Evolutionary conservation across 108 stramenopile species (phyloP).

Genomic region (Pseudonitzschia delicatissima): DNA sequence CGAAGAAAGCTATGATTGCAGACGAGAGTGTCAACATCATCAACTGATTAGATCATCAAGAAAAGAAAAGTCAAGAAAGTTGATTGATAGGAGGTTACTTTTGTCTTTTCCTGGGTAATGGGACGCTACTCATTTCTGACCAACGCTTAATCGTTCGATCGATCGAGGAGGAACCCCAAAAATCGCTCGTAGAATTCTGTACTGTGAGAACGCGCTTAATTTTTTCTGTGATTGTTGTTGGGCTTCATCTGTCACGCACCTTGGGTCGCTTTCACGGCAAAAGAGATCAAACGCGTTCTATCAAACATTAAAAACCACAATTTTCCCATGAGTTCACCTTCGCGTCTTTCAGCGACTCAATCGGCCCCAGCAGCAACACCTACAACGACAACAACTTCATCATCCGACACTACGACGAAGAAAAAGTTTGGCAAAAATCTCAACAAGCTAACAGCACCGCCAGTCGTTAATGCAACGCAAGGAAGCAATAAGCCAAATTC

Average conservation of each 20-base stretch:
- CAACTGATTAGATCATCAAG: neutral
- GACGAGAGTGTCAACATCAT: neutral
- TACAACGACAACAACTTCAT: neutral
- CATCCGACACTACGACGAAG: slow-evolving; percentile 34
- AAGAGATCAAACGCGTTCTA: neutral
- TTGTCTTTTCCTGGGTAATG: neutral
- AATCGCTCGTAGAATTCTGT: slow-evolving; percentile 3
- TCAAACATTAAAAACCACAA: neutral
- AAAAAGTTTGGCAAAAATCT: slow-evolving; percentile 89
- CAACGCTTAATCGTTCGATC: neutral
- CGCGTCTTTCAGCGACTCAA: slow-evolving; percentile 1
- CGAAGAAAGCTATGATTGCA: slow-evolving; percentile 3
- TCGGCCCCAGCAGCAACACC: slow-evolving; percentile 3
- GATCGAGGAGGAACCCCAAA: neutral
- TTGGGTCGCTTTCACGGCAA: neutral
- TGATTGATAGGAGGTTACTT: neutral
- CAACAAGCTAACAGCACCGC: slow-evolving; percentile 74
- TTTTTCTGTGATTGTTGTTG: neutral
- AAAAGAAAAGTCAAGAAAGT: neutral
- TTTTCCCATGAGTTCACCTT: neutral
- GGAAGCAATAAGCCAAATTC: slow-evolving; percentile 18
- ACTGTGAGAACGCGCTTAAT: neutral
- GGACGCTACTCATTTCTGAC: neutral
- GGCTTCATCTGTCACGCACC: neutral
- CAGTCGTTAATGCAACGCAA: slow-evolving; percentile 46